Percentiles rank a stretch among this genome's conserved stretches.
These are phyloP conservation scores for Pythium volutum DNA, from an alignment of 352 stramenopile species.

Conservation along the genomic window DNA sequence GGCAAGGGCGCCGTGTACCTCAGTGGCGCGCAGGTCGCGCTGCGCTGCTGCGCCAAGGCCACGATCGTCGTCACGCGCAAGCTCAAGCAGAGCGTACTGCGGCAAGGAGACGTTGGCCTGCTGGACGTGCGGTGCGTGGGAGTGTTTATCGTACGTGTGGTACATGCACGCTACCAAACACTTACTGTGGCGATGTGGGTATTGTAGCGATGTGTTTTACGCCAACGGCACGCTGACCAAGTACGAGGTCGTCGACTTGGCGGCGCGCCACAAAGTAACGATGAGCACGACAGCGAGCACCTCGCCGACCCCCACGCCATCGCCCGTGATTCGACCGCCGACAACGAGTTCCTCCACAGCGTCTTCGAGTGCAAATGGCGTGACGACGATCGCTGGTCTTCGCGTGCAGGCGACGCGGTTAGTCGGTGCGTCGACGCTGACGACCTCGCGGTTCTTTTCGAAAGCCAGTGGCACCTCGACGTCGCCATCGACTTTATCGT, in stretches of 20 bases:
- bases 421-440: conserved; percentile 9
- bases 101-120: conserved; percentile 68
- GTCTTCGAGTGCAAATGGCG: conserved; percentile 1
- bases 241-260: conserved; percentile 73
- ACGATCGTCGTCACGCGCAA: conserved; percentile 70
- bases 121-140: conserved; percentile 42
- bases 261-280: conserved; percentile 25
- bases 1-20: conserved; percentile 68
- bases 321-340: neutral
- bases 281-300: conserved; percentile 34
- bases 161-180: too few species aligned
- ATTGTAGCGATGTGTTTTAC: conserved; percentile 65
- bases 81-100: conserved; percentile 72
- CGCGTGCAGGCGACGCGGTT: conserved; percentile 27
- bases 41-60: conserved; percentile 76
- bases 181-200: neutral
- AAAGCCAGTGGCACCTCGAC: conserved; percentile 4
- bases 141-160: too few species aligned
- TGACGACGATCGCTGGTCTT: conserved; percentile 24
- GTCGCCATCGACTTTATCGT: neutral
- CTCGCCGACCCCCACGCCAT: neutral
- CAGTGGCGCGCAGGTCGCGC: conserved; percentile 57
- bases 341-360: neutral
- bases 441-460: conserved; percentile 22
- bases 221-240: conserved; percentile 82